Evolutionary conservation across 2,329 filamentous ascomycete species (phyloP).

Genomic region (Alternaria triticimaculans): DNA sequence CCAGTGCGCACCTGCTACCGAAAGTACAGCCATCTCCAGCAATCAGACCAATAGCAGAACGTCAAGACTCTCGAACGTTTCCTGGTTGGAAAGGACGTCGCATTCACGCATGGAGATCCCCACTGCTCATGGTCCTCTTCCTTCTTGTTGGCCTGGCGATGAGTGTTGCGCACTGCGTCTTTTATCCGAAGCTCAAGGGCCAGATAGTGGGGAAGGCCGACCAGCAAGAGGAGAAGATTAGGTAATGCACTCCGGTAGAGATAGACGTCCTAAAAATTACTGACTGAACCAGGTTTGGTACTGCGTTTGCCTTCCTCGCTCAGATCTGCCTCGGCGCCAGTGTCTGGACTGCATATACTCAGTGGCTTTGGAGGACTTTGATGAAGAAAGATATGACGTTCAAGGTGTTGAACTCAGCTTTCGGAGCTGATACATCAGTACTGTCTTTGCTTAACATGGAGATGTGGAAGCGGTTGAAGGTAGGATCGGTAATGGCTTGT

Average conservation of each 20-base stretch:
- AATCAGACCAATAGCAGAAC: neutral
- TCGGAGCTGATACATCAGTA: neutral
- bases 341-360: neutral
- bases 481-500: neutral
- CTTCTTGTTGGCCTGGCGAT: neutral
- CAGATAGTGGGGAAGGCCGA: neutral
- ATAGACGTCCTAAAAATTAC: accelerated
- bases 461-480: neutral
- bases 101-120: neutral
- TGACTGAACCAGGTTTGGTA: neutral
- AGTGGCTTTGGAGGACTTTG: neutral
- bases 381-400: neutral
- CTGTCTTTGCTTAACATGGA: neutral
- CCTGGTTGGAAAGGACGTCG: neutral
- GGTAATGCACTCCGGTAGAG: neutral
- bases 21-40: neutral
- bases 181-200: neutral
- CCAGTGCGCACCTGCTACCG: neutral
- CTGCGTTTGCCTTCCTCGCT: neutral
- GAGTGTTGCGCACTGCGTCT: neutral
- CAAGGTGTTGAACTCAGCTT: neutral
- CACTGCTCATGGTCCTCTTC: neutral
- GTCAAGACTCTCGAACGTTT: neutral
- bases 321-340: neutral
- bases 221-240: neutral